Percentiles rank a stretch among this genome's conserved stretches.
Conservation (phyloP, 164 flowering plant genomes). For the Amborella trichopoda region DNA sequence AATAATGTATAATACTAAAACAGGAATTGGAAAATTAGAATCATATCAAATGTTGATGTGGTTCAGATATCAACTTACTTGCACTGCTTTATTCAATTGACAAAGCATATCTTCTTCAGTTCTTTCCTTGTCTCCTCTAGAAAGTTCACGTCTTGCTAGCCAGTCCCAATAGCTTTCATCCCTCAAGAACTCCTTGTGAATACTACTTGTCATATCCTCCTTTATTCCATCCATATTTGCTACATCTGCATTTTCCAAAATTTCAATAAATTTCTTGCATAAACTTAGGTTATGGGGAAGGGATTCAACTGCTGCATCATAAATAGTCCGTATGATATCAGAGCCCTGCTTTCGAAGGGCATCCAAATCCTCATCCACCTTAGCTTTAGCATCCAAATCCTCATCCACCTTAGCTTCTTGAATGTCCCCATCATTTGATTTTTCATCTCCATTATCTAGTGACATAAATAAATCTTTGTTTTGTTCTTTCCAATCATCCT, state of each 20-base stretch:
- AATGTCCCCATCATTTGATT: slow-evolving; percentile 22
- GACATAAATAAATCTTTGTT: slow-evolving; percentile 66
- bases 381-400: slow-evolving; percentile 21
- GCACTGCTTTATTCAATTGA: slow-evolving; percentile 36
- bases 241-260: slow-evolving; percentile 44
- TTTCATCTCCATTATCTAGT: too few species aligned
- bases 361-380: slow-evolving; percentile 30
- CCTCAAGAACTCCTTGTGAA: slow-evolving; percentile 58
- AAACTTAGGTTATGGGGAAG: slow-evolving; percentile 55
- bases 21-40: too few species aligned
- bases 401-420: slow-evolving; percentile 16
- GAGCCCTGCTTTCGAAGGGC: slow-evolving; percentile 47
- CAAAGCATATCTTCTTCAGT: slow-evolving; percentile 7
- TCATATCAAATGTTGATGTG: too few species aligned
- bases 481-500: slow-evolving; percentile 60
- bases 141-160: slow-evolving; percentile 53
- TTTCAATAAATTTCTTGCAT: slow-evolving; percentile 54
- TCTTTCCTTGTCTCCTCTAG: slow-evolving; percentile 10
- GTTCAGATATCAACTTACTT: too few species aligned
- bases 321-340: slow-evolving; percentile 37
- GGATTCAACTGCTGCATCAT: slow-evolving; percentile 51
- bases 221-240: slow-evolving; percentile 52
- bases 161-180: slow-evolving; percentile 88
- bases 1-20: too few species aligned
- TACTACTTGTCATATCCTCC: slow-evolving; percentile 40